phyloP scores from a whole-genome alignment of 2,329 filamentous ascomycete species.

The Ascochyta clinopodiicola region DNA sequence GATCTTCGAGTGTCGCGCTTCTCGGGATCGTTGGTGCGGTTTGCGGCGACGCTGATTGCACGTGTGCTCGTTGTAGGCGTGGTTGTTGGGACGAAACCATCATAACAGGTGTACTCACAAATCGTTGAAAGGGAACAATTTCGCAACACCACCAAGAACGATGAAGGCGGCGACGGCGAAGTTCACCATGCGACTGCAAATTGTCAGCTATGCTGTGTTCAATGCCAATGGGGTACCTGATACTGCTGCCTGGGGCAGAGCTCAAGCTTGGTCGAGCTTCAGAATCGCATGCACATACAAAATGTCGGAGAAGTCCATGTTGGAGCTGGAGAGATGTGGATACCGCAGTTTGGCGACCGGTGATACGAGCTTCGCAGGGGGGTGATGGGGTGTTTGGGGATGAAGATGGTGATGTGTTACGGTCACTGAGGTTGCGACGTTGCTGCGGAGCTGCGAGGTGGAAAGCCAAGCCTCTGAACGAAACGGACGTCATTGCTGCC shows the following conservation, averaged over 20 bases:
- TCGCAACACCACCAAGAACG: conserved; percentile 80
- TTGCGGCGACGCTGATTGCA: not conserved
- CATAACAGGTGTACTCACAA: conserved; percentile 41
- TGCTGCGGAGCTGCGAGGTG: conserved; percentile 7
- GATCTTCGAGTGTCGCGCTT: no score
- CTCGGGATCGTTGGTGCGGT: not conserved
- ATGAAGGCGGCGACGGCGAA: conserved; percentile 85
- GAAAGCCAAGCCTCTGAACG: conserved; percentile 14
- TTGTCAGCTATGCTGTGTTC: conserved; percentile 17
- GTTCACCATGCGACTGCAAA: conserved; percentile 86
- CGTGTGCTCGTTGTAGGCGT: conserved; percentile 2
- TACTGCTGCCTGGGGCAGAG: conserved; percentile 26
- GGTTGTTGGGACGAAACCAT: conserved; percentile 6
- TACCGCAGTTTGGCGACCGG: conserved; percentile 40
- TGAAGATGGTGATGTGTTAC: conserved; percentile 10
- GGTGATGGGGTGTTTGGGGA: conserved; percentile 5
- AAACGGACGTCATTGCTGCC: conserved; percentile 15
- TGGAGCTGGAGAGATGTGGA: conserved; percentile 40
- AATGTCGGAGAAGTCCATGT: conserved; percentile 90
- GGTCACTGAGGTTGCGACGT: conserved; percentile 8
- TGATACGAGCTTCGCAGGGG: not conserved
- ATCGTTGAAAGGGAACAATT: conserved; percentile 65
- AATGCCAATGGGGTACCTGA: conserved; percentile 12
- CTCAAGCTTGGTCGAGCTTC: conserved; percentile 16
- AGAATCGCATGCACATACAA: conserved; percentile 68